Percentiles rank a stretch among this genome's conserved stretches.
phyloP scores from a whole-genome alignment of 495 filamentous ascomycete species.

The Trichoderma reesei region DNA sequence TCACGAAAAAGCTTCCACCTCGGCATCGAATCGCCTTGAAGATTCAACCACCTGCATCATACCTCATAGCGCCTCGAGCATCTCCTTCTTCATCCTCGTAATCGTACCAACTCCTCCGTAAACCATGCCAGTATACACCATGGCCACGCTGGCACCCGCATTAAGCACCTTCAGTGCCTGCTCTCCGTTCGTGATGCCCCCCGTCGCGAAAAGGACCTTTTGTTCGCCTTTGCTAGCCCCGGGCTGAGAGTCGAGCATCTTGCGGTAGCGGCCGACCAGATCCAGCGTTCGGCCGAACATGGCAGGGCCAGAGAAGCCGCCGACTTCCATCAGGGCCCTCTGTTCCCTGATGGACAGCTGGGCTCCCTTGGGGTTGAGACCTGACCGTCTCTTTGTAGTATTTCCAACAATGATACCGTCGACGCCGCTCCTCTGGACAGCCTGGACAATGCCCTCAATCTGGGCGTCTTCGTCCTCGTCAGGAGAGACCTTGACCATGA shows the following conservation, averaged over 20 bases:
- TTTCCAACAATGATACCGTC: slow-evolving; percentile 97
- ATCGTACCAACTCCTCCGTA: slow-evolving; percentile 83
- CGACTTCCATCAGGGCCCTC: slow-evolving; percentile 58
- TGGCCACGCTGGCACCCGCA: slow-evolving; percentile 78
- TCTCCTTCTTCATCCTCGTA: slow-evolving; percentile 77
- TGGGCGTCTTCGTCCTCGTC: slow-evolving; percentile 81
- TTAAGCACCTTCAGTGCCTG: slow-evolving; percentile 71
- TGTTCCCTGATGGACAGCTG: slow-evolving; percentile 57
- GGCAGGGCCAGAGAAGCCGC: slow-evolving; percentile 84
- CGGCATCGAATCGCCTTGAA: background rate
- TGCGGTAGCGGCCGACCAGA: slow-evolving; percentile 70
- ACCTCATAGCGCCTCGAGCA: slow-evolving; percentile 42
- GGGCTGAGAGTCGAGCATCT: slow-evolving; percentile 51
- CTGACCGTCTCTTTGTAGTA: slow-evolving; percentile 75
- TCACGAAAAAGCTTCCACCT: background rate
- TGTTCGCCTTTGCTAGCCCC: slow-evolving; percentile 27
- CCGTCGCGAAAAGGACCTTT: slow-evolving; percentile 86
- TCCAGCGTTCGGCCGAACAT: slow-evolving; percentile 67
- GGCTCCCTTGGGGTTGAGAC: slow-evolving; percentile 54
- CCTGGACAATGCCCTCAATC: slow-evolving; percentile 77
- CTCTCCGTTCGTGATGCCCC: slow-evolving; percentile 76
- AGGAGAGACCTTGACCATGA: slow-evolving; percentile 96
- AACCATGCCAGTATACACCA: slow-evolving; percentile 71
- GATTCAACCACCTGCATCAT: background rate
- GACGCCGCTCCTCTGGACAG: slow-evolving; percentile 73